Evolutionary conservation across 805 yeast species (phyloP).

Genomic region (Candida railenensis): DNA sequence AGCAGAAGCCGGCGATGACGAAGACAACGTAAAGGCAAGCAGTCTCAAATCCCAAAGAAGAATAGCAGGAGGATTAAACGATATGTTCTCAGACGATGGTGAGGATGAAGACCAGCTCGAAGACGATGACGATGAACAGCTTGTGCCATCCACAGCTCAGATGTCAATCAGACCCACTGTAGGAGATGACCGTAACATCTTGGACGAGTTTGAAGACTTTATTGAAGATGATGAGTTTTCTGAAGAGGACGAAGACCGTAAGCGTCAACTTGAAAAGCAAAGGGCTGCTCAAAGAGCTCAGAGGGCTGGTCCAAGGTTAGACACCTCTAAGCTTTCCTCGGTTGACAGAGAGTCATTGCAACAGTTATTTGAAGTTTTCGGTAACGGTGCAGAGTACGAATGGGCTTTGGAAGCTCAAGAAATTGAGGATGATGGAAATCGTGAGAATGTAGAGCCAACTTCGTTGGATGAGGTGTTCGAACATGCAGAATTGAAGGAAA

Average conservation of each 20-base stretch:
- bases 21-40: no score
- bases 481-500: constrained; percentile 86
- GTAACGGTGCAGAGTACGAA: constrained; percentile 95
- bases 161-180: constrained; percentile 9
- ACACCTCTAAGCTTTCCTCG: constrained; percentile 57
- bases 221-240: constrained; percentile 96
- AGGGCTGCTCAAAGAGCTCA: constrained; percentile 29
- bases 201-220: constrained; percentile 93
- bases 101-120: constrained; percentile 34
- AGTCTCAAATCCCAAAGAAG: constrained; percentile 27
- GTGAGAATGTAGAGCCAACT: constrained; percentile 53
- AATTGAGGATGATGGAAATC: constrained; percentile 53
- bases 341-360: constrained; percentile 88
- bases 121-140: constrained; percentile 21
- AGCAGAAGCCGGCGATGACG: constrained; percentile 6
- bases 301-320: constrained; percentile 43
- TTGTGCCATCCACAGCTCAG: constrained; percentile 17
- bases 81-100: constrained; percentile 67
- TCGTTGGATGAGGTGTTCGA: constrained; percentile 90
- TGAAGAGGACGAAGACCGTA: constrained; percentile 69
- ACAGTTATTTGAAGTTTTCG: constrained; percentile 92
- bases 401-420: constrained; percentile 96
- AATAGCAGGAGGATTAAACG: constrained; percentile 51
- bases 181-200: constrained; percentile 34
- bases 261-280: constrained; percentile 12